Evolutionary conservation across 139 green algal species (phyloP).

Genomic region (Marvania coccoides): DNA sequence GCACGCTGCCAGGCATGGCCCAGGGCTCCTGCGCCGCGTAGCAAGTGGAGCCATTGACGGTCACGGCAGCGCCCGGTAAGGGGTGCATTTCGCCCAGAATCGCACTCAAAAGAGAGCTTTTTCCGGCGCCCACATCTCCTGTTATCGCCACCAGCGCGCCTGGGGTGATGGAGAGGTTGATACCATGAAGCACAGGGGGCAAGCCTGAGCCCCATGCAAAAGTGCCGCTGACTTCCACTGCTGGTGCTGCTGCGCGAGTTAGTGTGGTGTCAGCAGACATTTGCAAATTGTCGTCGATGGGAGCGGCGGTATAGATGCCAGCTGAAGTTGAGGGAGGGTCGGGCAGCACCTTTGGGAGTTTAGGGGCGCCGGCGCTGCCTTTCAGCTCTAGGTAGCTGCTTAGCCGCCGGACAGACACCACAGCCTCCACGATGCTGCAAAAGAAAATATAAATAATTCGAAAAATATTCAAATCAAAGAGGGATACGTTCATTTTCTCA

Average conservation of each 20-base stretch:
- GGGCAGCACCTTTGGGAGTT: neutral
- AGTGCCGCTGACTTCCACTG: neutral
- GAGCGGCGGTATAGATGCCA: neutral
- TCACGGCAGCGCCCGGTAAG: neutral
- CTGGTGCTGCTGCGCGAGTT: neutral
- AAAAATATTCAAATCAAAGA: neutral
- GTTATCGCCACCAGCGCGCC: slow-evolving; percentile 54
- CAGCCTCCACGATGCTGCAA: slow-evolving; percentile 59
- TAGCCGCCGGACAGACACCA: slow-evolving; percentile 57
- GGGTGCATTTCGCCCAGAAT: slow-evolving; percentile 56
- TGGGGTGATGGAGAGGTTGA: slow-evolving; percentile 32
- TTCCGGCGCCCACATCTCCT: slow-evolving; percentile 63
- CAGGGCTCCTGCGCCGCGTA: slow-evolving; percentile 62
- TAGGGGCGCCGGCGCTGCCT: no score
- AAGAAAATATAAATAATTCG: neutral
- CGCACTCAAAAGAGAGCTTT: slow-evolving; percentile 60
- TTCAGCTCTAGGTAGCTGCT: slow-evolving; percentile 36
- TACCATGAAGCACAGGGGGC: slow-evolving; percentile 15
- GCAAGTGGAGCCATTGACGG: slow-evolving; percentile 12
- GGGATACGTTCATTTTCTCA: neutral
- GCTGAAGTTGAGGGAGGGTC: no score
- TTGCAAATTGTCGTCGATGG: neutral
- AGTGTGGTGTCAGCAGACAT: neutral
- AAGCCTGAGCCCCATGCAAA: neutral
- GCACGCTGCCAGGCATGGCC: slow-evolving; percentile 45